Evolutionary conservation across 805 yeast species (phyloP).

Genomic region (Cephaloascus fragrans): DNA sequence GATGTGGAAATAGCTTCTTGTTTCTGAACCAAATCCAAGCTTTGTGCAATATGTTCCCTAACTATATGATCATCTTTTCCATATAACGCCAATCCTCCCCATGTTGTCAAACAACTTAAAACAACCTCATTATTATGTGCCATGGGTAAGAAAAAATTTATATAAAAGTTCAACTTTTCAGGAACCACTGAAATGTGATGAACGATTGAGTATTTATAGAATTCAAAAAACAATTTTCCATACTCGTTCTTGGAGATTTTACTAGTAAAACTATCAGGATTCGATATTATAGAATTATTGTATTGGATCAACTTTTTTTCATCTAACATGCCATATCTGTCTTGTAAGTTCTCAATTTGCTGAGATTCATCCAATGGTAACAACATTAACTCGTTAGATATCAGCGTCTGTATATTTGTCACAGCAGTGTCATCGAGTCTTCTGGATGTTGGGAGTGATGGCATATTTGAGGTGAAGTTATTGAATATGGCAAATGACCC

Average conservation of each 20-base stretch:
- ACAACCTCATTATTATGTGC: conserved; percentile 41
- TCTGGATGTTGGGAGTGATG: not conserved
- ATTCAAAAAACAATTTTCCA: conserved; percentile 36
- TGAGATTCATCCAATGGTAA: conserved; percentile 25
- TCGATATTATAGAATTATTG: not conserved
- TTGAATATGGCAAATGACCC: not conserved
- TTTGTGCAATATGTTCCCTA: conserved; percentile 9
- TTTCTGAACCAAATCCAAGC: conserved; percentile 11
- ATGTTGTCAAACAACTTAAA: conserved; percentile 43
- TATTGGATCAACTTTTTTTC: conserved; percentile 13
- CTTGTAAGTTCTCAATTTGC: conserved; percentile 14
- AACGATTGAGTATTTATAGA: conserved; percentile 39
- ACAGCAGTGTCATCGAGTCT: not conserved
- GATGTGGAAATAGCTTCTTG: conserved; percentile 3
- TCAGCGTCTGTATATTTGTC: not conserved
- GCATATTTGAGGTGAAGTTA: not conserved
- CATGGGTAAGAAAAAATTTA: conserved; percentile 40
- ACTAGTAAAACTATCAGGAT: not conserved
- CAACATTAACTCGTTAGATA: not conserved
- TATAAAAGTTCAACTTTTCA: conserved; percentile 38
- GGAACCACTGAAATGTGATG: conserved; percentile 39
- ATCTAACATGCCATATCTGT: conserved; percentile 6
- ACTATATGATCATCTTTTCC: conserved; percentile 18
- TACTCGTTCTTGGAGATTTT: conserved; percentile 23
- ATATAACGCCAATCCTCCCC: conserved; percentile 40